Conservation (phyloP, 139 green algal genomes). For the Chlorella sorokiniana region DNA sequence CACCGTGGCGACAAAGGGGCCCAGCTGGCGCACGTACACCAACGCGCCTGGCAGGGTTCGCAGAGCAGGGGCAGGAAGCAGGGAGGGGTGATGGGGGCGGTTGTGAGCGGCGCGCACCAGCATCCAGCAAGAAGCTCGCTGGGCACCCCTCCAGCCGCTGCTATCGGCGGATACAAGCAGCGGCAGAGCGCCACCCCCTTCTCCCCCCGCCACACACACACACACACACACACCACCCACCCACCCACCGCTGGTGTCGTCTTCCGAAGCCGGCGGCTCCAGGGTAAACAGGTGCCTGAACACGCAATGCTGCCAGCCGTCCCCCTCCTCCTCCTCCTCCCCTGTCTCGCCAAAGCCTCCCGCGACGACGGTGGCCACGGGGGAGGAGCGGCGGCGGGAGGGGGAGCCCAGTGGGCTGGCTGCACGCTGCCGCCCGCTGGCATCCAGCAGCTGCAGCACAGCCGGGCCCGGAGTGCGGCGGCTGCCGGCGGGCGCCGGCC, state of each 20-base stretch:
- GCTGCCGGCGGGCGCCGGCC: too few relatives aligned
- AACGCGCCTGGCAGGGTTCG: conserved; percentile 34
- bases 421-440: background rate
- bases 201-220: too few relatives aligned
- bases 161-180: too few relatives aligned
- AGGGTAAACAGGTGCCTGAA: conserved; percentile 40
- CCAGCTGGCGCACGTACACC: conserved; percentile 51
- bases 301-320: conserved; percentile 9
- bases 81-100: background rate
- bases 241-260: conserved; percentile 24
- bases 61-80: background rate
- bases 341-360: background rate
- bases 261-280: conserved; percentile 19
- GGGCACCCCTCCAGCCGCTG: too few relatives aligned
- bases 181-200: too few relatives aligned
- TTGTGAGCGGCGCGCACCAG: background rate
- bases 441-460: background rate
- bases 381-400: background rate
- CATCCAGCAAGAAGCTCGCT: background rate
- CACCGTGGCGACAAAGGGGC: conserved; percentile 50
- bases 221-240: too few relatives aligned
- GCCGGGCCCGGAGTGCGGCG: background rate
- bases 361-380: background rate
- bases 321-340: background rate
- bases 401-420: background rate